Evolutionary conservation across 2,329 filamentous ascomycete species (phyloP), one percentile per base, ranked within the genome.

Genomic region (Arthrobotrys sphaeroides): DNA sequence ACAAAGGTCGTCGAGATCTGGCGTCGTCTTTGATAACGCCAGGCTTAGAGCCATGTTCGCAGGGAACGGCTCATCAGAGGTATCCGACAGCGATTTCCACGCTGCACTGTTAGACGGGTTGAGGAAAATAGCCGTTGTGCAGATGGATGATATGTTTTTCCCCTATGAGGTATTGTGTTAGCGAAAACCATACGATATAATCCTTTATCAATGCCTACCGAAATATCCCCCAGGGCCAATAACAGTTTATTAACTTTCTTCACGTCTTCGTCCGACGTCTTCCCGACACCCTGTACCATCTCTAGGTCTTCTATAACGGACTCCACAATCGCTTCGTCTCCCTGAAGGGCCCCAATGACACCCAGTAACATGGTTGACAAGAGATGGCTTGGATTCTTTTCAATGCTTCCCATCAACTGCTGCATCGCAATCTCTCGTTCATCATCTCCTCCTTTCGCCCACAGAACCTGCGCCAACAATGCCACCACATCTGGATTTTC

Each of bases 401-500:
- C 92, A 10, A 97, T 90, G 36, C 91, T 78, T 5, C 67, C 89
- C 80, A 97, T 94, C 0, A 99, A 86, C 77, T 92, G 88, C 61
- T 91, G 89, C 2, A 93, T 88, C 13, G 94, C 94, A 76, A 91
- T 89, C 57, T 90, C 88, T 51, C 90, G 88, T 66, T 94, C 91
- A 0, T 89, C 86, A 5, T 90, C 88, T 0, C 89, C 89, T 6
- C 92, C 93, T 78, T 92, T 93, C 0, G 94, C 94, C 94, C 95
- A 99, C 0, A 98, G 86, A 0, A 98, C 91, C 82, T 98, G 93
- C 0, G 94, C 91, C 10, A 98, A 85, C 10, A 97, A 85, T 80
- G 94, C 97, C 0, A 93, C 90, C 0, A 94, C 90, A 80, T 97
- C 93, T 0, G 94, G 91, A 76, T 93, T 89, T 38, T 88, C 87